Evolutionary conservation across 805 yeast genomes (phyloP).

Genomic region (Kuraishia ogatae): DNA sequence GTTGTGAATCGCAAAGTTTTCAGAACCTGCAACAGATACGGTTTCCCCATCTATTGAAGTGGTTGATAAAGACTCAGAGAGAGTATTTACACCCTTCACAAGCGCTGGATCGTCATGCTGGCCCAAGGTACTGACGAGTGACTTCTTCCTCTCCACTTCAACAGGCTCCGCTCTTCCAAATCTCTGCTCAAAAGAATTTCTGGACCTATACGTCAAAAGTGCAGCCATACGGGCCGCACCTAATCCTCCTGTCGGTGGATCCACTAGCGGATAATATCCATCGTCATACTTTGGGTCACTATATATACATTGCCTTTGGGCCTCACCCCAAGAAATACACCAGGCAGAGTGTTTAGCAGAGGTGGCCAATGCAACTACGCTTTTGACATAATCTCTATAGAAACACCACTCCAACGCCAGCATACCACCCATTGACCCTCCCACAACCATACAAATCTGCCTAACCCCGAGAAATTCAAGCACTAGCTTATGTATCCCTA

Average conservation of each 20-base stretch:
- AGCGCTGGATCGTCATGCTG: too few species aligned
- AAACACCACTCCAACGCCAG: conserved; percentile 82
- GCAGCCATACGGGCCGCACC: conserved; percentile 99
- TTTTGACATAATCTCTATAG: conserved; percentile 55
- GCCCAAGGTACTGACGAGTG: not conserved
- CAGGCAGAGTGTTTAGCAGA: conserved; percentile 94
- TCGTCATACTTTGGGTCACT: conserved; percentile 90
- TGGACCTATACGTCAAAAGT: conserved; percentile 79
- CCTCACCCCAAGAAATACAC: conserved; percentile 99
- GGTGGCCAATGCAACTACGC: conserved; percentile 81
- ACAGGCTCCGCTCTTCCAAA: conserved; percentile 79
- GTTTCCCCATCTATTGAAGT: too few species aligned
- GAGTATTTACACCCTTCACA: too few species aligned
- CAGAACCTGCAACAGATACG: conserved; percentile 16
- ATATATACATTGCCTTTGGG: conserved; percentile 93
- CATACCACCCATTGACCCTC: conserved; percentile 99
- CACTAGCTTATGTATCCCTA: conserved; percentile 65
- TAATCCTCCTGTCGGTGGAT: conserved; percentile 78
- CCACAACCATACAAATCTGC: conserved; percentile 76
- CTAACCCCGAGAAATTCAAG: conserved; percentile 76
- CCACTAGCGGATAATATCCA: conserved; percentile 74
- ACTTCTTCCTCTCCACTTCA: conserved; percentile 4
- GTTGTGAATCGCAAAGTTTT: conserved; percentile 78
- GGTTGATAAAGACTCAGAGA: too few species aligned
- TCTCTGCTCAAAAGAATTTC: conserved; percentile 84